These are phyloP conservation scores for Candida gorgasii DNA, from an alignment of 805 yeast genomes.

Conservation along the genomic window DNA sequence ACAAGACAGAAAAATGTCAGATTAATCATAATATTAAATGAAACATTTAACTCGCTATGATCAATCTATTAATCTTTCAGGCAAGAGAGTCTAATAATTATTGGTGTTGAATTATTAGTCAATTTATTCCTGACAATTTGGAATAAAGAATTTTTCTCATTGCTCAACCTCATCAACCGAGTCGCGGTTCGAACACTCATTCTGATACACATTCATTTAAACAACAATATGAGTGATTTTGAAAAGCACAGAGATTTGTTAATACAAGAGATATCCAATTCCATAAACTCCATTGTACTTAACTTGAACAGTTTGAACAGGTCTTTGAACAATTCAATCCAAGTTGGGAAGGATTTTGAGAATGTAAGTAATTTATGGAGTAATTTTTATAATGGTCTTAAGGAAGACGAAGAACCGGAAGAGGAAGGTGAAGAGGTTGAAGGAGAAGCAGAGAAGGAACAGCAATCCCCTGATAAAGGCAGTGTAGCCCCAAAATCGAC, in stretches of 20 bases:
- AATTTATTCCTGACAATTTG: slow-evolving; percentile 13
- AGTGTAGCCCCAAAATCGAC: too few relatives aligned
- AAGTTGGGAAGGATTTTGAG: slow-evolving; percentile 77
- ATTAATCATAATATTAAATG: neutral
- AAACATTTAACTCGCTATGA: neutral
- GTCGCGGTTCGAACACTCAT: neutral
- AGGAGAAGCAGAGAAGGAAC: slow-evolving; percentile 5
- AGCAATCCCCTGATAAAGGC: neutral
- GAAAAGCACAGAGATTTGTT: slow-evolving; percentile 61
- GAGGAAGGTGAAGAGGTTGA: slow-evolving; percentile 3
- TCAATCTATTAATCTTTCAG: slow-evolving; percentile 22
- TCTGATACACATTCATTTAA: too few relatives aligned
- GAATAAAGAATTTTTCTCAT: slow-evolving; percentile 1
- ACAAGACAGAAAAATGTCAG: neutral
- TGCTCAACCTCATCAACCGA: neutral
- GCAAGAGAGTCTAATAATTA: slow-evolving; percentile 31
- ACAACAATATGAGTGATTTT: slow-evolving; percentile 32
- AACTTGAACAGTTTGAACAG: slow-evolving; percentile 67
- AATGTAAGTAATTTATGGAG: slow-evolving; percentile 71
- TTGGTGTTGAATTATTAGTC: slow-evolving; percentile 17
- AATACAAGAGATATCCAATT: slow-evolving; percentile 54
- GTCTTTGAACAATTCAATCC: slow-evolving; percentile 63
- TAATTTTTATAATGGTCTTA: slow-evolving; percentile 58
- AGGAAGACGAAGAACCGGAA: slow-evolving; percentile 18
- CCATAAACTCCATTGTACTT: slow-evolving; percentile 65